A percentile compares a stretch with the other conserved stretches of the same genome.
Conservation (phyloP, 2,329 filamentous ascomycete genomes). For the Zymoseptoria pseudotritici region DNA sequence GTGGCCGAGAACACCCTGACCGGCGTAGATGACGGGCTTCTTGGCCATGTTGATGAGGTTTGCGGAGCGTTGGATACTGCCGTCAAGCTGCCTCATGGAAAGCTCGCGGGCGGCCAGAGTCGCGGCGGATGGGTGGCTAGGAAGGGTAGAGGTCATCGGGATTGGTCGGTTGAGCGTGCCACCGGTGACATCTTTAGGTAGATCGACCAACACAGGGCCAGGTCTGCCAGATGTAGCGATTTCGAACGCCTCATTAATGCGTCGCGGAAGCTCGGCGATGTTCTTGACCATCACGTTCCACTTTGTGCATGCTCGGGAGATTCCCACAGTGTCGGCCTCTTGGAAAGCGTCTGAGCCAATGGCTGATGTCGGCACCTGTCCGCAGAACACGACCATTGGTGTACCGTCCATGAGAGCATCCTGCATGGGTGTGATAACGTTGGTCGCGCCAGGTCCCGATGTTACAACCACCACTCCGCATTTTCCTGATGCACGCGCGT, state of each 20-base stretch:
- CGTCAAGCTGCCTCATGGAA: slow-evolving; percentile 63
- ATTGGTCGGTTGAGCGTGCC: slow-evolving; percentile 77
- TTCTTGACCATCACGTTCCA: slow-evolving; percentile 99
- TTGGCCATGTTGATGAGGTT: slow-evolving; percentile 79
- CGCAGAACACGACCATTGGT: slow-evolving; percentile 90
- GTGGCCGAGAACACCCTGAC: slow-evolving; percentile 76
- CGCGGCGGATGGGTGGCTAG: slow-evolving; percentile 76
- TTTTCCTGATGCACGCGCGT: slow-evolving; percentile 86
- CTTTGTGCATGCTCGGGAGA: slow-evolving; percentile 91
- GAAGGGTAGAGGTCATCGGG: slow-evolving; percentile 65
- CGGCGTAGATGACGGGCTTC: slow-evolving; percentile 92
- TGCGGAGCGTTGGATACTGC: slow-evolving; percentile 69
- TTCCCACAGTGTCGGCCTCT: slow-evolving; percentile 89
- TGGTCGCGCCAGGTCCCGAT: slow-evolving; percentile 92
- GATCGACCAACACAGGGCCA: slow-evolving; percentile 87
- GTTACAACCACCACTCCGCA: slow-evolving; percentile 95
- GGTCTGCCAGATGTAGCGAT: slow-evolving; percentile 92
- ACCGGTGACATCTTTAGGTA: slow-evolving; percentile 94
- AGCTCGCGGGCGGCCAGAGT: slow-evolving; percentile 71
- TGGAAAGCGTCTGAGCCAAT: slow-evolving; percentile 97
- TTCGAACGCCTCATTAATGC: slow-evolving; percentile 97
- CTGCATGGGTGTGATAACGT: slow-evolving; percentile 93
- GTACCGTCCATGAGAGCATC: slow-evolving; percentile 93
- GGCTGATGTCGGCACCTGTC: slow-evolving; percentile 81
- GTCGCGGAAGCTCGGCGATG: slow-evolving; percentile 80